Base-by-base conservation (phyloP, 2,329 filamentous ascomycete genomes). In the Apiospora koreana region DNA sequence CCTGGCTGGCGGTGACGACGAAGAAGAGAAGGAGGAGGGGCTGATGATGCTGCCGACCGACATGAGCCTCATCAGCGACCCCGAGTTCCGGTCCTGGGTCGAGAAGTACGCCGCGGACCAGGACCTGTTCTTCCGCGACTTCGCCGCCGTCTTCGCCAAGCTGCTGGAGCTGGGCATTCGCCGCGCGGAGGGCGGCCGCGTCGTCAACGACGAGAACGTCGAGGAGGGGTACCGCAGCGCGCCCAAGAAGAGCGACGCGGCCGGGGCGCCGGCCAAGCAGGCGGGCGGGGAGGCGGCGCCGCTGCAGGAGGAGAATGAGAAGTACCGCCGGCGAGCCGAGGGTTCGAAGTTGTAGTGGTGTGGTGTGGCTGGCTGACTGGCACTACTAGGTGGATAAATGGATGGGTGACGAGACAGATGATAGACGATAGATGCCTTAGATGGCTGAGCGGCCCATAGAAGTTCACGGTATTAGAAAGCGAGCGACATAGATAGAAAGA, bases 1-100 rank as follows among this genome's bases (percentile, higher is more conserved):
- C 73, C 79, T 77, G 5, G 89, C 88, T 70, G 69, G 50, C 54
- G 71, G 62, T 28, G 72, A 89, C 77, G 91, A 86, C 75, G 84
- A 85, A 50, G 84, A 85, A 50, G 87, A 88, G 72, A 78, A 76
- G 6, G 78, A 78, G 43, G 89, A 90, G 73, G 86, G 87, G 69
- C 80, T 91, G 54, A 91, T 91, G 89, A 91, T 91, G 89, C 76
- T 91, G 76, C 89, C 89, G 0, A 90, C 89, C 2, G 89, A 91
- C 76, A 86, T 91, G 75, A 86, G 88, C 5, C 81, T 91, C 48
- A 79, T 86, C 4, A 81, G 83, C 1, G 89, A 92, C 73, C 77
- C 82, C 2, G 76, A 73, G 7, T 91, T 92, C 76, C 77, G 81
- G 23, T 80, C 80, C 8, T 91, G 86, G 85, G 89, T 91, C 16